Conservation (phyloP, 2,329 filamentous ascomycete species). For the Fusarium zealandicum region DNA sequence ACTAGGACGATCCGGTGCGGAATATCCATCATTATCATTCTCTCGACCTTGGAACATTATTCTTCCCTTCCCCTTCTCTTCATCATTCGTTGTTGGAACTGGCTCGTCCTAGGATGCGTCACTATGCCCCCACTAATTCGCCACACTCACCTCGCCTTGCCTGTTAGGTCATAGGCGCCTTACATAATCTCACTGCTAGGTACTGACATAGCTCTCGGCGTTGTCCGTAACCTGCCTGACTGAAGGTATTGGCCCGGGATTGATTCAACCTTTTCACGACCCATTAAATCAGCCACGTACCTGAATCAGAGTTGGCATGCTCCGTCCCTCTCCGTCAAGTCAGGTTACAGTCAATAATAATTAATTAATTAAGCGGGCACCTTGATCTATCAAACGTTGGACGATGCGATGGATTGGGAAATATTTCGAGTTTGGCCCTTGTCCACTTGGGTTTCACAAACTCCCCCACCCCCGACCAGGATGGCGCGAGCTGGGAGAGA, state of each 20-base stretch:
- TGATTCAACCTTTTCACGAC: conserved; percentile 6
- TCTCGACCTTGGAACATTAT: neutral
- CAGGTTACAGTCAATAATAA: conserved; percentile 3
- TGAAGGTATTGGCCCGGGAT: conserved; percentile 10
- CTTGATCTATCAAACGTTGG: conserved; percentile 1
- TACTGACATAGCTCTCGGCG: conserved; percentile 26
- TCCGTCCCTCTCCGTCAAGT: conserved; percentile 1
- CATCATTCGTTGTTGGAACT: too few relatives aligned
- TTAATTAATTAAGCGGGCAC: neutral
- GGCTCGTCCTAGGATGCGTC: conserved; percentile 14
- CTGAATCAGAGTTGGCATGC: conserved; percentile 10
- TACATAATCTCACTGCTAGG: conserved; percentile 28
- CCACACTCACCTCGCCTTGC: conserved; percentile 22
- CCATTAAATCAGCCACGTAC: conserved; percentile 11
- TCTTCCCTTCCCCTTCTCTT: too few relatives aligned
- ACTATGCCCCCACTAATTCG: conserved; percentile 27
- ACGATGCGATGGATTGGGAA: conserved; percentile 6
- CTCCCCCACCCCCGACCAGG: neutral
- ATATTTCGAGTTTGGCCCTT: conserved; percentile 1
- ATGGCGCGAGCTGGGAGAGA: neutral
- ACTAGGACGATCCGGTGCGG: conserved; percentile 2
- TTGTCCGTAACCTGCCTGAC: conserved; percentile 25
- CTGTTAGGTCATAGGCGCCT: conserved; percentile 8
- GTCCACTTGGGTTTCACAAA: neutral
- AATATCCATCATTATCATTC: neutral